Conservation (phyloP, 805 yeast genomes). For the Nakazawaea pomicola region DNA sequence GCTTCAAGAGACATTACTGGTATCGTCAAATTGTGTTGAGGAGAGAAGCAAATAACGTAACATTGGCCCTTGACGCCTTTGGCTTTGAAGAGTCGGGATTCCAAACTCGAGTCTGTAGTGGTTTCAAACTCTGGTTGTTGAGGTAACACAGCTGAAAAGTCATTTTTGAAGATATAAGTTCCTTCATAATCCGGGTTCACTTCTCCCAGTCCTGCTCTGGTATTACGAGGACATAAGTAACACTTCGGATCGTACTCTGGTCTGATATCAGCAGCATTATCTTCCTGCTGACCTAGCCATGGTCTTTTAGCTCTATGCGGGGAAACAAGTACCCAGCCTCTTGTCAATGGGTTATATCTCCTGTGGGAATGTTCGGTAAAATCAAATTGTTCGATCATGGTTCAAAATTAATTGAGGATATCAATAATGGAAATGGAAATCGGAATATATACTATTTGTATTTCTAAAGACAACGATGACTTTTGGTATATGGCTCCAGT, state of each 20-base stretch:
- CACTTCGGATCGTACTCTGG: slow-evolving; percentile 62
- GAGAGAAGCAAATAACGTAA: slow-evolving; percentile 67
- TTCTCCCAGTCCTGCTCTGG: slow-evolving; percentile 52
- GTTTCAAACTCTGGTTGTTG: slow-evolving; percentile 43
- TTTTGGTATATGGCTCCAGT: too few relatives aligned
- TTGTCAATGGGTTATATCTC: slow-evolving; percentile 65
- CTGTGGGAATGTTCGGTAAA: slow-evolving; percentile 60
- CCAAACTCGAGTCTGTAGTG: slow-evolving; percentile 20
- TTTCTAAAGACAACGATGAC: too few relatives aligned
- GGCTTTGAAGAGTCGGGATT: slow-evolving; percentile 43
- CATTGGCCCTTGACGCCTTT: slow-evolving; percentile 64
- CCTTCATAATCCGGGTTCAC: slow-evolving; percentile 50
- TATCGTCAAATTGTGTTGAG: slow-evolving; percentile 60
- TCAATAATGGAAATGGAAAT: too few relatives aligned
- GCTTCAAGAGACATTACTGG: slow-evolving; percentile 51
- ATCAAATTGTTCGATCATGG: slow-evolving; percentile 29
- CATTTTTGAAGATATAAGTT: slow-evolving; percentile 62
- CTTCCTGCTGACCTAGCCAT: slow-evolving; percentile 74
- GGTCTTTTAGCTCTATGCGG: slow-evolving; percentile 78
- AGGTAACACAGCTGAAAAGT: slow-evolving; percentile 62
- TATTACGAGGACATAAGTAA: slow-evolving; percentile 69
- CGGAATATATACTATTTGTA: neutral
- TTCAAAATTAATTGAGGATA: neutral
- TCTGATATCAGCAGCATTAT: slow-evolving; percentile 31
- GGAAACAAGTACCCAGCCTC: slow-evolving; percentile 64